Conservation (phyloP, 2,329 filamentous ascomycete genomes). For the Neonectria faginata region DNA sequence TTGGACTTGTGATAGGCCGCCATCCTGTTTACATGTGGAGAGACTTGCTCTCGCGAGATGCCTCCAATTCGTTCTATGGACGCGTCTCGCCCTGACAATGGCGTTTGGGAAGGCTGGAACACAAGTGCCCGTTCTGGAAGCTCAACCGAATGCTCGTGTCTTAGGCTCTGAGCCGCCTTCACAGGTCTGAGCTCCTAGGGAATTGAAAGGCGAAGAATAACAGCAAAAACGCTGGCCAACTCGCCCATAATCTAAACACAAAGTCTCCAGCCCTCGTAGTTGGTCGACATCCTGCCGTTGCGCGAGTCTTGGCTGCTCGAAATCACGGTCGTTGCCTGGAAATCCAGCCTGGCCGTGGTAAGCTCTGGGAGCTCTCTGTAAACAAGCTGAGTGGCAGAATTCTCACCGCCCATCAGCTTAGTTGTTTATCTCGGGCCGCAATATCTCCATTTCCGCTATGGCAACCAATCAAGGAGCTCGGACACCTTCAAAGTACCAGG, state of each 20-base stretch:
- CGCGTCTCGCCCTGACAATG: constrained; percentile 3
- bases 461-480: constrained; percentile 44
- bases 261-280: background rate
- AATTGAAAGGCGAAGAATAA: constrained; percentile 7
- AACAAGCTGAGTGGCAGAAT: constrained; percentile 49
- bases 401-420: constrained; percentile 47
- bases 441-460: constrained; percentile 35
- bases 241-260: constrained; percentile 12
- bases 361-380: constrained; percentile 26
- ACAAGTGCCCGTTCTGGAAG: constrained; percentile 16
- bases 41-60: constrained; percentile 8
- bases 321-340: constrained; percentile 20
- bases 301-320: constrained; percentile 2
- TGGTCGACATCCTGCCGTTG: background rate
- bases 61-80: constrained; percentile 14
- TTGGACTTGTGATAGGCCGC: constrained; percentile 48
- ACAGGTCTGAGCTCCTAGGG: constrained; percentile 20
- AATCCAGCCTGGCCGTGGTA: background rate
- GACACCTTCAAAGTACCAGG: constrained; percentile 35
- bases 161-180: constrained; percentile 4
- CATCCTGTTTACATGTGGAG: constrained; percentile 44
- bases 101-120: constrained; percentile 4
- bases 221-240: constrained; percentile 8
- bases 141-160: constrained; percentile 23
- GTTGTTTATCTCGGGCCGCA: constrained; percentile 46